Conservation (phyloP, 768 basidiomycete genomes). For the Chalciporus piperatus region DNA sequence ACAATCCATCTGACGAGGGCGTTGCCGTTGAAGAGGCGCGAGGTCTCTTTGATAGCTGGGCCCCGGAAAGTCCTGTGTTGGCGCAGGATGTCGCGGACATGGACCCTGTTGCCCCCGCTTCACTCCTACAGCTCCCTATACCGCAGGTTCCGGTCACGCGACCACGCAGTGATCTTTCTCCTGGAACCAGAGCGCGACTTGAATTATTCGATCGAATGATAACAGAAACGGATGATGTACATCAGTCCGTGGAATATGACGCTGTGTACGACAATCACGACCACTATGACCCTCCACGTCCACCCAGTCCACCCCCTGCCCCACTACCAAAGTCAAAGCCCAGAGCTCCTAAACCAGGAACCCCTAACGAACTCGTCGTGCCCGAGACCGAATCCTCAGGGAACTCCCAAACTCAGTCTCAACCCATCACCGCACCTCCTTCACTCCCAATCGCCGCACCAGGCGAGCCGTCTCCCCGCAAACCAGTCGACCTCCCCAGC, state of each 20-base stretch:
- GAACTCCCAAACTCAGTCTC: constrained; percentile 20
- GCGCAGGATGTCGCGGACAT: background rate
- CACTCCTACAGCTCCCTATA: constrained; percentile 6
- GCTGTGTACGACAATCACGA: background rate
- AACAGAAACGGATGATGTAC: constrained; percentile 2
- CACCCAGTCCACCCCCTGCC: constrained; percentile 2
- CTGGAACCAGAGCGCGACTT: constrained; percentile 25
- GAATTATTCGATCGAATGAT: constrained; percentile 30
- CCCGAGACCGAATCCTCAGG: constrained; percentile 33
- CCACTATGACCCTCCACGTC: constrained; percentile 1
- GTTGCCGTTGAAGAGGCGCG: background rate
- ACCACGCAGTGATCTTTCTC: constrained; percentile 19
- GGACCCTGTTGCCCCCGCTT: background rate
- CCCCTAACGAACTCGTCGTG: constrained; percentile 23
- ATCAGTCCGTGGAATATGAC: background rate
- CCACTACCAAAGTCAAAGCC: background rate
- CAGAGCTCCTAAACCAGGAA: constrained; percentile 1
- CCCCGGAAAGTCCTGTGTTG: background rate
- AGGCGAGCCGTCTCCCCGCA: background rate
- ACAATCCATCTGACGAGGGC: background rate
- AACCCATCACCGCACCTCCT: background rate
- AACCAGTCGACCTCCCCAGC: constrained; percentile 12
- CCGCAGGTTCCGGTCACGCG: background rate
- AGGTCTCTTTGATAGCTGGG: background rate
- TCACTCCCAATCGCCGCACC: background rate